Base-by-base conservation (phyloP, 768 basidiomycete species). In the Tulasnella sp. region DNA sequence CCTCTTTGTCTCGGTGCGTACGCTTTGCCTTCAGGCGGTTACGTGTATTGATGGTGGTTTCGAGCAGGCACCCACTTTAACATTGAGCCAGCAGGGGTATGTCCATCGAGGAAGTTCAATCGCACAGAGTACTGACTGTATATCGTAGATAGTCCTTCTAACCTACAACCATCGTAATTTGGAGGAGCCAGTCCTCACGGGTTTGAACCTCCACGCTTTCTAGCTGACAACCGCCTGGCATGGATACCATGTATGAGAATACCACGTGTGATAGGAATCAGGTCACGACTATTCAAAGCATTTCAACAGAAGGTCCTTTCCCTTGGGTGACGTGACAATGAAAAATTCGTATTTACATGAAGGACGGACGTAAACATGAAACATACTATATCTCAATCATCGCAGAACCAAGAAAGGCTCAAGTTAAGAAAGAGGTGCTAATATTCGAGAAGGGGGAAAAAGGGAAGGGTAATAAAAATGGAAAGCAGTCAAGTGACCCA, bases 121-220 rank as follows among this genome's bases (percentile, higher is more conserved):
- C 38, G 74, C 72, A 40, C 3, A 40, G 4, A 67, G 29, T 67
- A 76, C 79, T 79, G 69, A 67, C 58, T 29, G 49, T 64, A 11
- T n/a, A 12, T 64, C 17, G 49, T 78, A 94, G 93, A 87, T 95
- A 74, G 88, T 91, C 17, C 87, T 95, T 29, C 85, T 96, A 34
- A 88, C 91, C 36, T 97, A 97, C 82, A 94, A 94, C 79, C 95
- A 96, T 83, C 85, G 86, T 78, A 89, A 88, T 36, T 85, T 96
- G 29, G 87, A 87, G 29, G 94, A 96, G 83, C 93, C 94, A 8
- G 88, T 89, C 17, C 83, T 94, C 79, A 88, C 91, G 78, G 92
- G 88, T 5, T 83, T 94, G 79, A 94, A 94, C 81, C 79, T 93
- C 81, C 87, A 88, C 79, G 88, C 88, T 19, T 82, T 83, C 19